Evolutionary conservation across 2,329 filamentous ascomycete species (phyloP).

Genomic region (Trichoderma semiorbis): DNA sequence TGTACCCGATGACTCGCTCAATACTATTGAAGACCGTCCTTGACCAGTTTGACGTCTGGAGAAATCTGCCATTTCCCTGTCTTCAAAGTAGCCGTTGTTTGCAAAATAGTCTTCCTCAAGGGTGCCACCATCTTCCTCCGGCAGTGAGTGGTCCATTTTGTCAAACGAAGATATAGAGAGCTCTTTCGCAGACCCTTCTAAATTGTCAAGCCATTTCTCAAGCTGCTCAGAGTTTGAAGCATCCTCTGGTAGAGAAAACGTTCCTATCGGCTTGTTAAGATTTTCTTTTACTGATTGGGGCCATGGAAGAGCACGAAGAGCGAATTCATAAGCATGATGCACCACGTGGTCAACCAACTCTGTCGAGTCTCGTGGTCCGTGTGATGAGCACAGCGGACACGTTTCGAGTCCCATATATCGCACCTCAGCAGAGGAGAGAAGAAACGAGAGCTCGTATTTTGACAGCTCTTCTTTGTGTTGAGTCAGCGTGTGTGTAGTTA

Average conservation of each 20-base stretch:
- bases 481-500: not conserved
- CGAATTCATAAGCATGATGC: not conserved
- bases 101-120: not conserved
- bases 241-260: not conserved
- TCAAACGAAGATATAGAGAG: not conserved
- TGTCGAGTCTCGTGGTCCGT: not conserved
- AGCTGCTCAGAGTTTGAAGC: not conserved
- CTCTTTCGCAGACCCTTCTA: not conserved
- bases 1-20: not conserved
- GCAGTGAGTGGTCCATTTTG: not conserved
- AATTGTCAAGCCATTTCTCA: not conserved
- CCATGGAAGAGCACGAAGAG: not conserved
- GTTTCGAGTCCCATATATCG: not conserved
- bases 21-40: not conserved
- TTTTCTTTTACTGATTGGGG: not conserved
- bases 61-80: not conserved
- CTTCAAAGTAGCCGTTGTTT: not conserved
- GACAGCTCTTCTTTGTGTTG: not conserved
- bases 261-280: not conserved
- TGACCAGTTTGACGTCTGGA: not conserved
- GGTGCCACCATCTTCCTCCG: not conserved
- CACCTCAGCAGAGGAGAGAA: not conserved
- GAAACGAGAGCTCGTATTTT: not conserved
- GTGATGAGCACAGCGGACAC: not conserved
- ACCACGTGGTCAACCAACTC: not conserved